These are phyloP conservation scores for Fusarium hostae DNA, from an alignment of 2,329 filamentous ascomycete genomes.

Conservation along the genomic window DNA sequence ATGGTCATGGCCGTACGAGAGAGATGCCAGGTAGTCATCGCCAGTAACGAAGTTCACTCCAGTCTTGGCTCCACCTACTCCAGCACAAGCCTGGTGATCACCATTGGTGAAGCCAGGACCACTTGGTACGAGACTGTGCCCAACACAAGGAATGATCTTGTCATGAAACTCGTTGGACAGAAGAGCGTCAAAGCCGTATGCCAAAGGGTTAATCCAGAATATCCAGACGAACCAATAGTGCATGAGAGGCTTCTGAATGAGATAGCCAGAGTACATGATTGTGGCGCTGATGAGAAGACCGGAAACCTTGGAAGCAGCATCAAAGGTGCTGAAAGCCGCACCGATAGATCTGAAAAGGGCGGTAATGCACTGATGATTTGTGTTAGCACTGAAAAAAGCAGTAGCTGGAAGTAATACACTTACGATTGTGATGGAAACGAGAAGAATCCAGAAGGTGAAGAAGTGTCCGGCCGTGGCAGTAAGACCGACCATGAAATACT, in stretches of 20 bases:
- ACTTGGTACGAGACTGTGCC: constrained; percentile 61
- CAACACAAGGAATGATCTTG: constrained; percentile 63
- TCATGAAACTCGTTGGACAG: constrained; percentile 77
- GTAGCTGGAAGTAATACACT: constrained; percentile 8
- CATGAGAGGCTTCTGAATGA: constrained; percentile 71
- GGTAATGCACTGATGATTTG: constrained; percentile 60
- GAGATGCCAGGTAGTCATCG: constrained; percentile 66
- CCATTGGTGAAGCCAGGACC: constrained; percentile 59
- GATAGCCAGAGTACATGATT: constrained; percentile 72
- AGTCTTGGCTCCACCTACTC: constrained; percentile 64
- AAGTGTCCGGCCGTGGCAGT: constrained; percentile 62
- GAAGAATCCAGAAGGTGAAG: constrained; percentile 70
- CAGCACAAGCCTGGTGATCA: constrained; percentile 64
- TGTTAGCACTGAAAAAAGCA: neutral
- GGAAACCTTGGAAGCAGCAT: constrained; percentile 68
- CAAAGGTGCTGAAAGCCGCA: constrained; percentile 66
- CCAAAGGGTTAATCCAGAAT: constrained; percentile 73
- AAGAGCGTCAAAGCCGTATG: constrained; percentile 76
- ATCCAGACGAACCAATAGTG: constrained; percentile 72
- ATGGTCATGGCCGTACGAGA: constrained; percentile 64
- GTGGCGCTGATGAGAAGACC: constrained; percentile 61
- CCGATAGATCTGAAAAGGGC: constrained; percentile 67
- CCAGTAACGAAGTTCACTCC: constrained; percentile 64
- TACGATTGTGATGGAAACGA: constrained; percentile 63
- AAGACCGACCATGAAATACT: constrained; percentile 74